A percentile compares a stretch with the other conserved stretches of the same genome.
phyloP scores from a whole-genome alignment of 78 protist genomes.

The Dictyostelium discoideum region dicty_2.7 NC_007088.5:6980501-6981000 shows the following conservation, averaged over 20 bases:
- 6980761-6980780: background rate
- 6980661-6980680: constrained; percentile 45
- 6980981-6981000: background rate
- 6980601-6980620: constrained; percentile 70
- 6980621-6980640: constrained; percentile 64
- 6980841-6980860: background rate
- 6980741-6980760: background rate
- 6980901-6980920: background rate
- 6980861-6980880: constrained; percentile 73
- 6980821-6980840: background rate
- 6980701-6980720: constrained; percentile 38
- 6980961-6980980: background rate
- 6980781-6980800: constrained; percentile 8
- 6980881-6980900: background rate
- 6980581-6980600: constrained; percentile 57
- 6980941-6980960: background rate
- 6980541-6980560: constrained; percentile 67
- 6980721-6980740: constrained; percentile 4
- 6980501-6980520: constrained; percentile 52
- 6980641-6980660: constrained; percentile 51
- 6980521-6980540: constrained; percentile 37
- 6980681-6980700: constrained; percentile 15
- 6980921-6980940: background rate
- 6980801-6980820: background rate
- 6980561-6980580: constrained; percentile 60